phyloP scores from a whole-genome alignment of 2,329 filamentous ascomycete genomes.

The Penicillium griseofulvum region DNA sequence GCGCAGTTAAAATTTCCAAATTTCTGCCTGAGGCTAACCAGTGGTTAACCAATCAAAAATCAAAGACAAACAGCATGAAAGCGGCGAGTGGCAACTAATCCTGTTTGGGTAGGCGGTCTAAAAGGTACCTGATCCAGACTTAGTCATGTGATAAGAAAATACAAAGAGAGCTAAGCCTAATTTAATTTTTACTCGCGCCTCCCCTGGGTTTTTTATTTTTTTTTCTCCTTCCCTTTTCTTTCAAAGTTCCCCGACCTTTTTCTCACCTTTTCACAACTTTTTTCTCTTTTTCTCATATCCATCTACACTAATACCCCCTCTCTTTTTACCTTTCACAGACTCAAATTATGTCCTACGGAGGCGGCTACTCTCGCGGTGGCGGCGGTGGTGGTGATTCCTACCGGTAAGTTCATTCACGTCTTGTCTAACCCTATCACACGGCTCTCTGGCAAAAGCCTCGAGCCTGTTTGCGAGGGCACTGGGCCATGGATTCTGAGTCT shows the following conservation, averaged over 20 bases:
- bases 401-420: conserved; percentile 34
- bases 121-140: neutral
- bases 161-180: conserved; percentile 25
- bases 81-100: neutral
- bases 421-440: neutral
- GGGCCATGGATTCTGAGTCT: neutral
- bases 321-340: conserved; percentile 9
- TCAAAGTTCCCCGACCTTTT: conserved; percentile 21
- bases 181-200: conserved; percentile 24
- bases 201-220: conserved; percentile 25
- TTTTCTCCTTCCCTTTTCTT: conserved; percentile 18
- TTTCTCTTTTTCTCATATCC: conserved; percentile 6
- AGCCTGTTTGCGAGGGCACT: neutral
- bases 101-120: conserved; percentile 2
- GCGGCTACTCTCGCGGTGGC: conserved; percentile 49
- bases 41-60: neutral
- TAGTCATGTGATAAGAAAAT: conserved; percentile 5
- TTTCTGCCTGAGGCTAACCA: neutral
- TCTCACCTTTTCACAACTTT: conserved; percentile 25
- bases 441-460: neutral
- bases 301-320: conserved; percentile 2
- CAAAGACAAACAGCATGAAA: neutral
- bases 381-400: conserved; percentile 50
- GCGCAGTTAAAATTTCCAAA: neutral
- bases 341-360: conserved; percentile 68